Percentiles rank a stretch among this genome's conserved stretches.
Conservation (phyloP, 2,329 filamentous ascomycete species). For the Colletotrichum higginsianum region DNA sequence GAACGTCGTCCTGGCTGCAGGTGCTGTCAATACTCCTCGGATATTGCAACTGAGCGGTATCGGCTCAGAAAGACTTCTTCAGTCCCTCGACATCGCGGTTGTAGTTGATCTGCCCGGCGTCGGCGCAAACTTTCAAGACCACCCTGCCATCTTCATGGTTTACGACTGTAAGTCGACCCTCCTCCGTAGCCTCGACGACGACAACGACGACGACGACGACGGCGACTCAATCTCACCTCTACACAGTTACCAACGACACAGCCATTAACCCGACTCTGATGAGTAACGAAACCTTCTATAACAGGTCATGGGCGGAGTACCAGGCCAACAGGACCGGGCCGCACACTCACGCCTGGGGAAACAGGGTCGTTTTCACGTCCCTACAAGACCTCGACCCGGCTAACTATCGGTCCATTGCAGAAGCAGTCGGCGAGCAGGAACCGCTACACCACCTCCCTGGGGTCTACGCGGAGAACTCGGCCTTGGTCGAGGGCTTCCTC, state of each 20-base stretch:
- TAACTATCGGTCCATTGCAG: constrained; percentile 26
- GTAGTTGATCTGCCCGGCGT: constrained; percentile 67
- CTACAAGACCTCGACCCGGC: constrained; percentile 39
- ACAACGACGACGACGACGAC: not conserved
- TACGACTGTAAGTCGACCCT: constrained; percentile 50
- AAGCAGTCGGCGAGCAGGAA: constrained; percentile 42
- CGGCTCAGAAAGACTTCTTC: constrained; percentile 58
- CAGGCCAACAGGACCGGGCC: constrained; percentile 45
- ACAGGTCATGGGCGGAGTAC: constrained; percentile 46
- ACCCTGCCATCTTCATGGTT: constrained; percentile 51
- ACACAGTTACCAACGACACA: constrained; percentile 31
- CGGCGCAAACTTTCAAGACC: constrained; percentile 55
- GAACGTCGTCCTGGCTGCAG: constrained; percentile 54
- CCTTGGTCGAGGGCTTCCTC: constrained; percentile 39
- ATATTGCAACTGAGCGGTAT: constrained; percentile 72
- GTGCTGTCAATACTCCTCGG: constrained; percentile 69
- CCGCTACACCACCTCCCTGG: constrained; percentile 42
- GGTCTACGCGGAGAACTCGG: constrained; percentile 43
- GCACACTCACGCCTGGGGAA: constrained; percentile 45
- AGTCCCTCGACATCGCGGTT: constrained; percentile 63
- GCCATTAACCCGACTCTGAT: constrained; percentile 42
- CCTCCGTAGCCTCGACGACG: not conserved
- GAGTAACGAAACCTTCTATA: constrained; percentile 45
- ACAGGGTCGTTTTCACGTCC: constrained; percentile 44
- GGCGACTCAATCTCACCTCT: not conserved